Evolutionary conservation across 441 rosid species (phyloP), one percentile per base, ranked within the genome.

Genomic region (Syzygium syzygioides): DNA sequence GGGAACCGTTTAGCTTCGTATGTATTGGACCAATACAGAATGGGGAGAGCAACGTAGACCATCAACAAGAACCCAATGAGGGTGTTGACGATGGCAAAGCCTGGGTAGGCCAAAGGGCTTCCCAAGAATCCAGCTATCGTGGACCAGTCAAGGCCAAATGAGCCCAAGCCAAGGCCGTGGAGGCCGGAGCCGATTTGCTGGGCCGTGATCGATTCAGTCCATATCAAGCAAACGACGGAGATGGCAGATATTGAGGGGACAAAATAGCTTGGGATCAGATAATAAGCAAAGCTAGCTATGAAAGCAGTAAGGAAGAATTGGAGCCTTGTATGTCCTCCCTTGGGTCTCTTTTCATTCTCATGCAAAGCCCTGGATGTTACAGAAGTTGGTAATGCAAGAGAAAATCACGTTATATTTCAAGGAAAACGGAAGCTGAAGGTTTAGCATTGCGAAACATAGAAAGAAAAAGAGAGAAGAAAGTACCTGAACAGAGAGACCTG

Each of bases 401-500:
- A 32, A 64, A 30, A 19, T 30, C 86, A 34, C 15, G 45, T 76
- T 23, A 14, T 12, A 23, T 23, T 76, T 28, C 14, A 6, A 25
- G 52, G 52, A 71, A 9, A 41, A 13, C 6, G 83, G 2, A 76
- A 41, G n/a, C 50, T 19, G 14, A 71, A 37, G 80, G 37, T 23
- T 41, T 37, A 52, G 52, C 28, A 23, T 23, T 34, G 64, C 55
- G 53, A 52, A 30, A 18, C 30, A 50, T 9, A 28, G 4, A 52
- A 17, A 17, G 17, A 41, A 56, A 20, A 41, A 37, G n/a, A 23
- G 52, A 45, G 10, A 50, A 32, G 25, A 34, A n/a, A 76, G 19
- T 89, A 95, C 98, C 97, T 93, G 90, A 96, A 96, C 19, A 97
- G 92, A 59, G 98, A 97, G 90, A 97, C 99, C 88, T 95, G 98